Base-by-base conservation (phyloP, 2,329 filamentous ascomycete species). In the Penicillium crustosum region DNA sequence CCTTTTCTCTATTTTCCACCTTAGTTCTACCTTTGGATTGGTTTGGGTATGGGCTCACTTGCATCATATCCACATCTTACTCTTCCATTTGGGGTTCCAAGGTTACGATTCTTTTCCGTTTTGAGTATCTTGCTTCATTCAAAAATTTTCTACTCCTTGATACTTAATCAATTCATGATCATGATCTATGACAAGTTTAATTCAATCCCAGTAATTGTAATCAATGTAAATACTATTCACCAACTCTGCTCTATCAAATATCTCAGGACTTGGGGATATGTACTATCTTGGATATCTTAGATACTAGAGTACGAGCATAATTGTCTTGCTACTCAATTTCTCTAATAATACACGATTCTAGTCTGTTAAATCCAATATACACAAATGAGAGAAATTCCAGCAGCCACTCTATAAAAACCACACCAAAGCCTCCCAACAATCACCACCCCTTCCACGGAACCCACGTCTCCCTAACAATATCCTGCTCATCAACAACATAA, bases 401-500 rank as follows among this genome's bases (percentile, higher is more conserved):
- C 8, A 13, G 13, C 8, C 12, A 35, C 19, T 29, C 13, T 51
- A 33, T 33, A 33, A 15, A 31, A 23, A 2, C 36, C 23, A 41
- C 6, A 4, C 13, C 10, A 41, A 51, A 43, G 0, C 3, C 19
- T 33, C 39, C 49, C 4, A 21, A 29, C 17, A 35, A 38, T 52
- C 29, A 68, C 65, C 67, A 69, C 8, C 66, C 64, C 57, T 68
- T 68, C 67, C 66, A 69, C 5, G 66, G 67, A n/a, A 66, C 60
- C 66, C 67, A 69, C 17, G 63, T 63, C 56, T 69, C 67, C 48
- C 58, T 36, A n/a, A 68, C 63, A 36, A 67, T 42, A 58, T 64
- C 58, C 21, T 49, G 19, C 43, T 56, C 61, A 73, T 93, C 89
- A 6, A 93, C 84, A 33, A 93, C 78, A 23, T 91, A 77, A 73